Evolutionary conservation across 129 eudicot species (phyloP).

Genomic region (Lonicera japonica): DNA sequence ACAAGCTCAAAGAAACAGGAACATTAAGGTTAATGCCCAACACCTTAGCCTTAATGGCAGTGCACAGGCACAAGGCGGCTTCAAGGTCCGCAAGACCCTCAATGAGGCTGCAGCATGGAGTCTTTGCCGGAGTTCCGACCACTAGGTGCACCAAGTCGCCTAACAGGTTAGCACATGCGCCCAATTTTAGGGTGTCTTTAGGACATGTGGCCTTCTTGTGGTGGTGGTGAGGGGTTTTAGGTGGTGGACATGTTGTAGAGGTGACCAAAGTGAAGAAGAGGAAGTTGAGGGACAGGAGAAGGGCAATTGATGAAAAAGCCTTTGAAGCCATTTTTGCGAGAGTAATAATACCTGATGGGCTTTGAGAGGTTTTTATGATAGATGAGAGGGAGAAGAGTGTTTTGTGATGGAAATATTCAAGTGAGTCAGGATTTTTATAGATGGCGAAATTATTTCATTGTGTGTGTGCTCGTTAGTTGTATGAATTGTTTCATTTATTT

Average conservation of each 20-base stretch:
- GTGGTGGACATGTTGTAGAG: slow-evolving; percentile 14
- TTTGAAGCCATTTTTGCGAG: slow-evolving; percentile 29
- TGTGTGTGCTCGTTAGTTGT: too few species aligned
- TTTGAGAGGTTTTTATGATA: too few species aligned
- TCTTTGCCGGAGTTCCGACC: slow-evolving; percentile 32
- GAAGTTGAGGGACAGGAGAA: slow-evolving; percentile 39
- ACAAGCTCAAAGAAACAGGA: slow-evolving; percentile 54
- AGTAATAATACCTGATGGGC: too few species aligned
- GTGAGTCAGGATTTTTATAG: too few species aligned
- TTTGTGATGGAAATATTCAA: too few species aligned
- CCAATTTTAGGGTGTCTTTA: slow-evolving; percentile 26
- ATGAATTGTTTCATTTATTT: too few species aligned
- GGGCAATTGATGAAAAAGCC: slow-evolving; percentile 15
- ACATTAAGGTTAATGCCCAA: slow-evolving; percentile 49
- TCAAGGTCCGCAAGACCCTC: slow-evolving; percentile 47
- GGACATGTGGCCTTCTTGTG: slow-evolving; percentile 23
- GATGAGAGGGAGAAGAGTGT: too few species aligned
- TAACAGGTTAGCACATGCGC: slow-evolving; percentile 30
- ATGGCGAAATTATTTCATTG: too few species aligned
- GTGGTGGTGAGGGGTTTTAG: slow-evolving; percentile 19
- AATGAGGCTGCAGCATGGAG: too few species aligned
- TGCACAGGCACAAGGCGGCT: slow-evolving; percentile 62
- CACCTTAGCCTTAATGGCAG: slow-evolving; percentile 48
- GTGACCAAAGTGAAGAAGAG: slow-evolving; percentile 37
- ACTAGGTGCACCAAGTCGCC: slow-evolving; percentile 16